Conservation (phyloP, 306 rosid genomes). For the Dalbergia cultrata region DNA sequence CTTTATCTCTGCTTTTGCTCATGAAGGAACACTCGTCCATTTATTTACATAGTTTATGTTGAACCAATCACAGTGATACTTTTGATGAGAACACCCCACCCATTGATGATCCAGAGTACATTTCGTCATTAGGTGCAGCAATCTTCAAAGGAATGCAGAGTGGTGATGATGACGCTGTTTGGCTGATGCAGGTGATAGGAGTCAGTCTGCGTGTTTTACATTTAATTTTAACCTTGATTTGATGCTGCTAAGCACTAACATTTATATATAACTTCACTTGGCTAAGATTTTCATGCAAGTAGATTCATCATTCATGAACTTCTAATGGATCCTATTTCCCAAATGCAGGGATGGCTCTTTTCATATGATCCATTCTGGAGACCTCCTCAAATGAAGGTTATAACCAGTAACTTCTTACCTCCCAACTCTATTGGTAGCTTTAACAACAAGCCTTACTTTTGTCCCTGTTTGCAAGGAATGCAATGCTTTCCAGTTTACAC, state of each 20-base stretch:
- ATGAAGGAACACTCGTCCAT: conserved; percentile 17
- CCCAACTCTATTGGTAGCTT: conserved; percentile 27
- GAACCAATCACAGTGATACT: conserved; percentile 75
- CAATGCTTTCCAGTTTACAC: not conserved
- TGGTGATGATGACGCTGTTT: conserved; percentile 81
- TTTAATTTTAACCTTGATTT: no score
- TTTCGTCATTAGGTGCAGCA: conserved; percentile 86
- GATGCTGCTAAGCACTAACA: conserved; percentile 32
- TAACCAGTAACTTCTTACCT: conserved; percentile 6
- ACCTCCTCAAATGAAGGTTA: conserved; percentile 96
- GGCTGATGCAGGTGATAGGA: conserved; percentile 91
- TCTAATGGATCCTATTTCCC: conserved; percentile 16
- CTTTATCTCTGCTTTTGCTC: conserved; percentile 14
- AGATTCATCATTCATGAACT: conserved; percentile 29
- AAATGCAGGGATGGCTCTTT: conserved; percentile 84
- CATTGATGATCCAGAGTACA: conserved; percentile 78
- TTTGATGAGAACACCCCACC: conserved; percentile 98
- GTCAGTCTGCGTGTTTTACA: not conserved
- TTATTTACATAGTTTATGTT: conserved; percentile 32
- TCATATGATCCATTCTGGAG: conserved; percentile 95
- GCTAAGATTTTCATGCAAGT: conserved; percentile 35
- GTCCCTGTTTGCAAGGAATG: conserved; percentile 17
- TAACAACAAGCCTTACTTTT: not conserved
- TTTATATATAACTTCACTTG: conserved; percentile 9
- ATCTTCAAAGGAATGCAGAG: conserved; percentile 82